These are phyloP conservation scores for Danielia reshetovae DNA, from an alignment of 805 yeast species.

Conservation along the genomic window DNA sequence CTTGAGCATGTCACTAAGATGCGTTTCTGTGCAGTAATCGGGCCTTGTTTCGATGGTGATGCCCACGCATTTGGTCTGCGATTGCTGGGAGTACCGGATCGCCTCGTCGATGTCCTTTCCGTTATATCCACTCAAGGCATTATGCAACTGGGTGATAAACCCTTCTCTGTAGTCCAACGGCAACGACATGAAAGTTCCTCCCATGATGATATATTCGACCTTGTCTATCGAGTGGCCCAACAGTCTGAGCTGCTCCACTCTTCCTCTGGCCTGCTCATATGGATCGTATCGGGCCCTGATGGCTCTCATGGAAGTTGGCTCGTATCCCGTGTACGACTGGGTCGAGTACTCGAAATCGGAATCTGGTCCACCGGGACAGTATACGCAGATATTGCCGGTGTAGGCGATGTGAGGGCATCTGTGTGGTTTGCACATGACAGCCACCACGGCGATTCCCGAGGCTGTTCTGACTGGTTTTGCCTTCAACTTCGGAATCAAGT, in stretches of 20 bases:
- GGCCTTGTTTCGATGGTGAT: constrained; percentile 98
- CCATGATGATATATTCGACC: constrained; percentile 97
- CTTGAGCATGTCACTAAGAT: constrained; percentile 88
- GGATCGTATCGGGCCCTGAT: constrained; percentile 98
- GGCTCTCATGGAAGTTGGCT: constrained; percentile 99
- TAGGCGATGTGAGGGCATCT: constrained; percentile 99
- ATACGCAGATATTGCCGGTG: constrained; percentile 97
- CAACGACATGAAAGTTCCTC: constrained; percentile 97
- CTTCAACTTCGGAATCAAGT: constrained; percentile 84
- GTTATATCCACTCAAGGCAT: constrained; percentile 90
- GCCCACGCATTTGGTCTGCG: constrained; percentile 95
- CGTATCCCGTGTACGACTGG: constrained; percentile 97
- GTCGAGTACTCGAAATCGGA: constrained; percentile 97
- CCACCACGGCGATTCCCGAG: constrained; percentile 97
- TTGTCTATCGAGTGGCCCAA: constrained; percentile 96
- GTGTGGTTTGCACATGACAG: constrained; percentile 99
- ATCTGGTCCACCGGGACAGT: constrained; percentile 99
- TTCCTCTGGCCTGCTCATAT: constrained; percentile 96
- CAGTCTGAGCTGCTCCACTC: constrained; percentile 92
- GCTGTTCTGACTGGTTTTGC: constrained; percentile 99
- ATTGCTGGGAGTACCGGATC: constrained; percentile 84
- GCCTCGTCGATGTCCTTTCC: constrained; percentile 89
- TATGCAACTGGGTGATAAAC: constrained; percentile 86
- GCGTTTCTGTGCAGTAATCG: constrained; percentile 95
- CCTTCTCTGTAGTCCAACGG: constrained; percentile 86